Percentiles rank a stretch among this genome's conserved stretches.
Evolutionary conservation across 2,329 filamentous ascomycete species (phyloP).

Genomic region (Fusarium redolens): DNA sequence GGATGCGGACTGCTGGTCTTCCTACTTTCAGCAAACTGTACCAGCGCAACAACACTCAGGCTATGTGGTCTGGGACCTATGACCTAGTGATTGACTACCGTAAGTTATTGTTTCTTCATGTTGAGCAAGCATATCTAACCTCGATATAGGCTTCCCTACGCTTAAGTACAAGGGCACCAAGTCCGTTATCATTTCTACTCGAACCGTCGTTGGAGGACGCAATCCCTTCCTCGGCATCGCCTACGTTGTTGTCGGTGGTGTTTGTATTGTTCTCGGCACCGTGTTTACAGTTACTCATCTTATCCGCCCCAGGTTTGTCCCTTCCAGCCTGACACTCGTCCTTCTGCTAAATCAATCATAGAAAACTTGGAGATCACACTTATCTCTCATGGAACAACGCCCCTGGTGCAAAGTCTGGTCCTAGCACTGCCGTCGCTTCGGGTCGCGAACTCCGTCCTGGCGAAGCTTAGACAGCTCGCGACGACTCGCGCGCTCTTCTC

Average conservation of each 20-base stretch:
- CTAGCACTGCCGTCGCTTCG: slow-evolving; percentile 59
- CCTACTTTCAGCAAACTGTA: slow-evolving; percentile 96
- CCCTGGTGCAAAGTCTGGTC: slow-evolving; percentile 57
- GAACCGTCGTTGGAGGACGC: slow-evolving; percentile 92
- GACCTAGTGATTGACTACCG: slow-evolving; percentile 80
- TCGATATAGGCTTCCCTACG: slow-evolving; percentile 78
- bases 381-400: slow-evolving; percentile 93
- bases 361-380: slow-evolving; percentile 97
- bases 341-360: slow-evolving; percentile 49
- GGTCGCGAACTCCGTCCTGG: slow-evolving; percentile 67
- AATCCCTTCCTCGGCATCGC: slow-evolving; percentile 97
- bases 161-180: slow-evolving; percentile 86
- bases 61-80: slow-evolving; percentile 79
- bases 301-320: slow-evolving; percentile 83
- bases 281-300: slow-evolving; percentile 92
- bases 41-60: slow-evolving; percentile 78
- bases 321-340: background rate
- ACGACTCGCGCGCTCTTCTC: slow-evolving; percentile 41
- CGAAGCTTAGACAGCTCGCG: slow-evolving; percentile 54
- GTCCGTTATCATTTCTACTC: slow-evolving; percentile 87
- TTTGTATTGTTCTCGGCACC: slow-evolving; percentile 89
- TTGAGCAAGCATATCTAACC: slow-evolving; percentile 13
- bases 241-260: slow-evolving; percentile 91
- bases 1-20: slow-evolving; percentile 97
- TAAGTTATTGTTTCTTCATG: slow-evolving; percentile 61